Evolutionary conservation across 495 filamentous ascomycete genomes (phyloP), one percentile per base, ranked within the genome.

Genomic region (Cercophora sp.): DNA sequence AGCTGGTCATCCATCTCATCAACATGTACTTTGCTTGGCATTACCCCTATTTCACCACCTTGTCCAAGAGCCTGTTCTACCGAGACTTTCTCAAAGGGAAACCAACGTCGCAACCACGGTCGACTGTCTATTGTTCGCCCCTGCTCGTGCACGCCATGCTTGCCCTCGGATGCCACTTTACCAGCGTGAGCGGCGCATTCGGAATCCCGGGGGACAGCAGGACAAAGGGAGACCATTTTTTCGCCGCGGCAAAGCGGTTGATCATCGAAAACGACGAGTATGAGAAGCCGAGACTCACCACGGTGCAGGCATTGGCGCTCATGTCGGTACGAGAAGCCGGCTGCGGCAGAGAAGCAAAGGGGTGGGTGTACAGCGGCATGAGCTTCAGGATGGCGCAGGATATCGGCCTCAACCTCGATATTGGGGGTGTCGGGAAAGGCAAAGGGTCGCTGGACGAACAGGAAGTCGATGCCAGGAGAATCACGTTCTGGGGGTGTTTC

Each of bases 21-120:
- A 91, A 88, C 52, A 91, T 96, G 89, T 98, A 98, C 70, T 96
- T 97, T 70, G 86, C 85, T 24, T 98, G 93, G 90, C 93, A 98
- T 60, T 98, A 97, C 65, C 86, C 92, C 9, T 97, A 90, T 68
- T 98, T 98, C 71, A 92, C 89, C 9, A 92, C 88, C 0, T 79
- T 97, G 5, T 91, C 91, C n/a, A 94, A 87, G 66, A 80, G 75
- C 31, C 77, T 96, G 22, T 98, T 98, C 67, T 93, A 85, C 58
- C 78, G 85, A 16, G 91, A 98, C 63, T 97, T 96, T 60, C 60
- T 83, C 11, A 77, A 75, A 2, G 91, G 91, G 0, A 75, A 69
- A 52, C 73, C 68, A 11, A 60, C 61, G 34, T 60, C 61, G 11
- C 62, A 66, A 25, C 72, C 73, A 8, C 68, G 74, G 37, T 63